Conservation (phyloP, 495 filamentous ascomycete genomes). For the Penicillium odoratum region DNA sequence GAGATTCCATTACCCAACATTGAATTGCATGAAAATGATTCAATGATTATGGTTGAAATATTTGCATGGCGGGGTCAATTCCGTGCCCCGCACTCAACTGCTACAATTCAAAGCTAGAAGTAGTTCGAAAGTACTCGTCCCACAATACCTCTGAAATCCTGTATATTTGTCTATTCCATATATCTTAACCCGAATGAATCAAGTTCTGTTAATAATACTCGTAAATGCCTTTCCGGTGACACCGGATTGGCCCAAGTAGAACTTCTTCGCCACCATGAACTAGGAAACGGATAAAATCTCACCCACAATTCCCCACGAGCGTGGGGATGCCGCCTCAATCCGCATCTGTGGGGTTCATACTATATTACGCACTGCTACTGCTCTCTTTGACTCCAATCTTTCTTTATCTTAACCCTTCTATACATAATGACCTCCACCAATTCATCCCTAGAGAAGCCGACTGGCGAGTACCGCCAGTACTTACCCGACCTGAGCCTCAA, state of each 20-base stretch:
- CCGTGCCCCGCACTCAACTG: neutral
- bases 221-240: constrained; percentile 19
- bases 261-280: constrained; percentile 8
- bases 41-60: too few relatives aligned
- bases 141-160: too few relatives aligned
- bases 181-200: neutral
- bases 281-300: constrained; percentile 23
- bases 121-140: too few relatives aligned
- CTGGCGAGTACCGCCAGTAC: constrained; percentile 55
- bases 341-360: constrained; percentile 21
- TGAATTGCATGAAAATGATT: too few relatives aligned
- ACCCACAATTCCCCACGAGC: constrained; percentile 26
- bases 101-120: too few relatives aligned
- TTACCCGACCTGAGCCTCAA: constrained; percentile 60
- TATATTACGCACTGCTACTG: constrained; percentile 12
- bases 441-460: constrained; percentile 24
- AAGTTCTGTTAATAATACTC: neutral
- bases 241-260: constrained; percentile 11
- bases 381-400: constrained; percentile 1
- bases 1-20: too few relatives aligned
- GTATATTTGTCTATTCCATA: too few relatives aligned
- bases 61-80: neutral
- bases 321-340: constrained; percentile 23
- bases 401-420: constrained; percentile 1
- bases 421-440: constrained; percentile 9